Conservation (phyloP, 352 stramenopile genomes). For the Phytophthora syringae region DNA sequence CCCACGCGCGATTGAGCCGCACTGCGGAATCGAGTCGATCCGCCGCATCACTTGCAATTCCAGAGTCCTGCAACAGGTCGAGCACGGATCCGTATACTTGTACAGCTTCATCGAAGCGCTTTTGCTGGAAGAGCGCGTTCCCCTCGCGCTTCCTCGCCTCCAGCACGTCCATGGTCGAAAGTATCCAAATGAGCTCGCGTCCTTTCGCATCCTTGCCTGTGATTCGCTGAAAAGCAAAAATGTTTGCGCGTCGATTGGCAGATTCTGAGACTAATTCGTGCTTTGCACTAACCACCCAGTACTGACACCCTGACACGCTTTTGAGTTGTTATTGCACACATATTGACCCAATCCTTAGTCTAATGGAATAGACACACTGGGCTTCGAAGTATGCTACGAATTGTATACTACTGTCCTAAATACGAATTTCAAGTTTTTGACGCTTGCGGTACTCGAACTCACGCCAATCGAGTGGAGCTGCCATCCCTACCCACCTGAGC, state of each 20-base stretch:
- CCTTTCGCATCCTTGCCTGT: conserved; percentile 12
- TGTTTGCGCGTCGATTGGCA: conserved; percentile 88
- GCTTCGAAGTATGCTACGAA: conserved; percentile 86
- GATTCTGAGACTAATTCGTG: conserved; percentile 68
- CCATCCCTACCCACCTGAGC: conserved; percentile 23
- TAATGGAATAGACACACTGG: conserved; percentile 89
- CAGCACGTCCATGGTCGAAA: conserved; percentile 31
- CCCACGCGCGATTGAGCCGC: conserved; percentile 71
- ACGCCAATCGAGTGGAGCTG: conserved; percentile 16
- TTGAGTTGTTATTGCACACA: conserved; percentile 74
- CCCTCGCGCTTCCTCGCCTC: conserved; percentile 64
- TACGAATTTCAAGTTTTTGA: conserved; percentile 23
- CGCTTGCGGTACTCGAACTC: conserved; percentile 67
- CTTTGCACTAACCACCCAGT: conserved; percentile 55
- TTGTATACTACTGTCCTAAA: conserved; percentile 21
- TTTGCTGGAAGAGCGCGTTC: conserved; percentile 64
- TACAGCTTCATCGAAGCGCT: conserved; percentile 50
- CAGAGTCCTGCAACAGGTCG: conserved; percentile 8
- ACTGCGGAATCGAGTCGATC: conserved; percentile 52
- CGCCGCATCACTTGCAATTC: conserved; percentile 6
- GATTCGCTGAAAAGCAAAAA: conserved; percentile 35
- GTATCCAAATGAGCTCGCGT: conserved; percentile 7
- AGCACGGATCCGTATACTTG: conserved; percentile 53
- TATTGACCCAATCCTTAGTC: conserved; percentile 92
- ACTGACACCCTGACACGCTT: conserved; percentile 87